phyloP scores from a whole-genome alignment of 2,329 filamentous ascomycete species.

The Niveomyces coronatus region DNA sequence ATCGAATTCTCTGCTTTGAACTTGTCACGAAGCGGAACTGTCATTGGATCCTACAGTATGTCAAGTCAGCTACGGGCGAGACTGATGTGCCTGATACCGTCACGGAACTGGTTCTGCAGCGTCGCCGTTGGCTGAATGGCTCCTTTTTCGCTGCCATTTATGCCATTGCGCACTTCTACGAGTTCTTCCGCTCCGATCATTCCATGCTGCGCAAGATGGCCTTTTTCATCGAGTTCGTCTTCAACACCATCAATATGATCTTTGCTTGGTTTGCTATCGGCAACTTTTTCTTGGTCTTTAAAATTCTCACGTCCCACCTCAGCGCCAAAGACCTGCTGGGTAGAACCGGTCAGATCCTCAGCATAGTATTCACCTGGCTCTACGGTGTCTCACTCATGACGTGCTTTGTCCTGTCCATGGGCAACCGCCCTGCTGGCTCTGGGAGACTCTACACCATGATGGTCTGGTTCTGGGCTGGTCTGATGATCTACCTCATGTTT shows the following conservation, averaged over 20 bases:
- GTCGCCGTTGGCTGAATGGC: constrained; percentile 94
- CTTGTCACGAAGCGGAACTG: constrained; percentile 95
- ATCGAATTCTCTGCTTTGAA: constrained; percentile 98
- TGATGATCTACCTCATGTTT: constrained; percentile 94
- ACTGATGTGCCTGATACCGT: constrained; percentile 94
- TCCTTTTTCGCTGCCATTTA: constrained; percentile 98
- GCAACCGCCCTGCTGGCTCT: constrained; percentile 88
- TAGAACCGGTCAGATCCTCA: constrained; percentile 65
- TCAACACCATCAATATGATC: constrained; percentile 93
- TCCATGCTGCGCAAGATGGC: constrained; percentile 77
- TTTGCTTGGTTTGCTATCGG: constrained; percentile 98
- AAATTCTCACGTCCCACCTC: constrained; percentile 84
- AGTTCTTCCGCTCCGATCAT: constrained; percentile 91
- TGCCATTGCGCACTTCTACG: constrained; percentile 86
- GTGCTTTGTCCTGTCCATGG: constrained; percentile 89
- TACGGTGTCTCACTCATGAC: constrained; percentile 87
- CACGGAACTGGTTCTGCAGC: constrained; percentile 89
- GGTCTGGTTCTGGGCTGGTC: constrained; percentile 95
- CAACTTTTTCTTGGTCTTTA: constrained; percentile 99
- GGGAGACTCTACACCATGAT: constrained; percentile 92
- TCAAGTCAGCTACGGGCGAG: constrained; percentile 94
- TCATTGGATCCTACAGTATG: constrained; percentile 94
- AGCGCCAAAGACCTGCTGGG: constrained; percentile 61
- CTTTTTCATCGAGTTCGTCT: constrained; percentile 86
- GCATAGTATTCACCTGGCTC: constrained; percentile 90